Conservation (phyloP, 768 basidiomycete genomes). For the Podaxis rugospora region DNA sequence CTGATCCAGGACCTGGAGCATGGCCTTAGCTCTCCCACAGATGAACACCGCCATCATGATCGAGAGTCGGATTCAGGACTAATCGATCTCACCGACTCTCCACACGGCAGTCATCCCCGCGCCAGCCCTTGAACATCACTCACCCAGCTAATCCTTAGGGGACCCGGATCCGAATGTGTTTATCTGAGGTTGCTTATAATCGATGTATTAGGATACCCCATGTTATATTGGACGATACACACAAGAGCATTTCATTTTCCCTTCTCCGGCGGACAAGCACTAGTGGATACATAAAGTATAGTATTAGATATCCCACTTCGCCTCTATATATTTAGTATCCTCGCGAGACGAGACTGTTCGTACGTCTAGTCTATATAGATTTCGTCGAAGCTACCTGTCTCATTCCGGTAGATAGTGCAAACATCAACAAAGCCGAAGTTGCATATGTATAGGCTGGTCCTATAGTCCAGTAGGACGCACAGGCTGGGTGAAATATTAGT, state of each 20-base stretch:
- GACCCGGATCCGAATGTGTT: background rate
- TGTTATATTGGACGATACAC: background rate
- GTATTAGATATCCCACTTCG: background rate
- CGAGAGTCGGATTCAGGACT: background rate
- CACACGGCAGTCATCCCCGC: conserved; percentile 6
- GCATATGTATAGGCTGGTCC: conserved; percentile 78
- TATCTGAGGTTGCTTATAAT: background rate
- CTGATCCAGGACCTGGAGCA: conserved; percentile 26
- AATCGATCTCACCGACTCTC: conserved; percentile 3
- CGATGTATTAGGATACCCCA: conserved; percentile 8
- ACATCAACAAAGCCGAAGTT: conserved; percentile 61
- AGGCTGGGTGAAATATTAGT: conserved; percentile 43
- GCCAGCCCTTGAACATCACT: background rate
- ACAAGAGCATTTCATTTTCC: background rate
- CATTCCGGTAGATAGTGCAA: conserved; percentile 55
- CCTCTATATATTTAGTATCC: conserved; percentile 12
- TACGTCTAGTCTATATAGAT: conserved; percentile 20
- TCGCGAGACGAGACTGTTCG: background rate
- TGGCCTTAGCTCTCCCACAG: background rate
- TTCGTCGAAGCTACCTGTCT: conserved; percentile 36
- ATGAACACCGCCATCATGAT: background rate
- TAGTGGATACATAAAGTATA: background rate
- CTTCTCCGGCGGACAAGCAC: background rate
- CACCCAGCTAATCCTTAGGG: background rate
- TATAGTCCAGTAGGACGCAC: conserved; percentile 85